A percentile compares a stretch with the other conserved stretches of the same genome.
Evolutionary conservation across 139 green algal species (phyloP).

Genomic region (Trebouxia sp.): DNA sequence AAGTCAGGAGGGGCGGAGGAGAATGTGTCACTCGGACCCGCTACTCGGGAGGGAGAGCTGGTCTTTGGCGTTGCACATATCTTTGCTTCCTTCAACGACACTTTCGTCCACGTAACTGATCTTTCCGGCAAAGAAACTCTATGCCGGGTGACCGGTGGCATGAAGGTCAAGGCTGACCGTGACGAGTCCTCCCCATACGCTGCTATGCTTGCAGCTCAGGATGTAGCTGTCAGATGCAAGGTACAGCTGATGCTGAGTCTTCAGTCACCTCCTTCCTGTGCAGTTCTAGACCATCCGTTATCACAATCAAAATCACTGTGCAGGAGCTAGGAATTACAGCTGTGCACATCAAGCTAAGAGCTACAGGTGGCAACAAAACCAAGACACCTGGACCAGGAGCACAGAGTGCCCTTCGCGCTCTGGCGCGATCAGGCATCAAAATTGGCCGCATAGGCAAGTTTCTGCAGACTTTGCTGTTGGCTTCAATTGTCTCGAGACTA

Average conservation of each 20-base stretch:
- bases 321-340: conserved; percentile 97
- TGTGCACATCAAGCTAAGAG: conserved; percentile 99
- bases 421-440: conserved; percentile 98
- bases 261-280: neutral
- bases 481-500: too few relatives aligned
- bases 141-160: conserved; percentile 94
- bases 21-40: conserved; percentile 77
- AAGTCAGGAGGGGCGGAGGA: conserved; percentile 51
- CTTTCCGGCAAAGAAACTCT: conserved; percentile 99
- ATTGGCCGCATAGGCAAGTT: conserved; percentile 94
- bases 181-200: conserved; percentile 99
- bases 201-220: conserved; percentile 99
- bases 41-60: conserved; percentile 90
- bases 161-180: conserved; percentile 99
- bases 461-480: too few relatives aligned
- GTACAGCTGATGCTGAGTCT: conserved; percentile 42
- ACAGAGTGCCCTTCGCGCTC: conserved; percentile 95
- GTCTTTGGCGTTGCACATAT: conserved; percentile 99
- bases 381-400: conserved; percentile 98
- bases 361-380: conserved; percentile 98
- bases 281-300: neutral
- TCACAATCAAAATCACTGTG: neutral
- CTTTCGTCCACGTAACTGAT: conserved; percentile 99
- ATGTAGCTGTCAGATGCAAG: conserved; percentile 96
- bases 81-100: conserved; percentile 99